A percentile compares a stretch with the other conserved stretches of the same genome.
phyloP scores from a whole-genome alignment of 2,329 filamentous ascomycete genomes.

The Fusarium sp. region DNA sequence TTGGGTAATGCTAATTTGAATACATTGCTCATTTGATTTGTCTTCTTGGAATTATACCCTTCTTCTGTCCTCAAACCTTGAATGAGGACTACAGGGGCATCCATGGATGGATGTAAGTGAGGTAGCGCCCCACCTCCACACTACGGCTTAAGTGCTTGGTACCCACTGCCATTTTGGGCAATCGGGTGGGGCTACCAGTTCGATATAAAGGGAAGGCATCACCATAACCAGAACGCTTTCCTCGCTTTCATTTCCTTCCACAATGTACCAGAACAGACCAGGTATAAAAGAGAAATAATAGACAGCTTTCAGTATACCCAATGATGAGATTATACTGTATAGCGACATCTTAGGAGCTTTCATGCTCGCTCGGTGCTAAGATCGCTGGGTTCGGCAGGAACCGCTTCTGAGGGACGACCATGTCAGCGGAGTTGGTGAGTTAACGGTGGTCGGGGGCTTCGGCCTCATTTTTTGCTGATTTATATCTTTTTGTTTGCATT shows the following conservation, averaged over 20 bases:
- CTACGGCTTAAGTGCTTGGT: background rate
- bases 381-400: no score
- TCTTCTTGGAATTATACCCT: rapidly evolving
- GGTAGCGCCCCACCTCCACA: background rate
- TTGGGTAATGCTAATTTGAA: background rate
- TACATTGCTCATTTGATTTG: background rate
- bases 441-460: background rate
- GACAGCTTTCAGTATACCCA: no score
- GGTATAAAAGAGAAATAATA: no score
- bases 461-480: background rate
- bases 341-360: no score
- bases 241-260: no score
- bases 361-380: no score
- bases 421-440: background rate
- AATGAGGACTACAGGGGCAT: background rate
- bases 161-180: no score
- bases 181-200: background rate
- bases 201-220: background rate
- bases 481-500: background rate
- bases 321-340: no score
- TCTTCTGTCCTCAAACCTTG: background rate
- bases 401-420: background rate
- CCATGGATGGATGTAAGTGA: background rate
- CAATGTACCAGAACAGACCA: no score
- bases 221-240: no score